These are phyloP conservation scores for Stachybotrys elegans DNA, from an alignment of 2,329 filamentous ascomycete genomes.

Conservation along the genomic window DNA sequence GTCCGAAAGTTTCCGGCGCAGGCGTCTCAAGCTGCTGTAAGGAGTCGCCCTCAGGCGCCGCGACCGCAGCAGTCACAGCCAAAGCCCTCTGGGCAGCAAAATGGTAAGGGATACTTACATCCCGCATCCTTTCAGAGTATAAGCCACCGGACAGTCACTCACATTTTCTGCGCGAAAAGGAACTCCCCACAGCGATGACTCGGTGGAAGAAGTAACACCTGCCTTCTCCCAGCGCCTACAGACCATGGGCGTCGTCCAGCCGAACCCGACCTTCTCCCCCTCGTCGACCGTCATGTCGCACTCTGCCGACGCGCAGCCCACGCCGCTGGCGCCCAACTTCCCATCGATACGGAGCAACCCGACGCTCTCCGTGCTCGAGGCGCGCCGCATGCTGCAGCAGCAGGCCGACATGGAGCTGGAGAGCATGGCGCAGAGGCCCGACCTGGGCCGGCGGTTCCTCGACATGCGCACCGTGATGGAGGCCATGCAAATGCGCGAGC, in stretches of 20 bases:
- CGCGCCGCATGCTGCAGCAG: conserved; percentile 38
- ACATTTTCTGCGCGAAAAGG: no score
- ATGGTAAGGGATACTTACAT: conserved; percentile 12
- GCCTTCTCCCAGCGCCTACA: conserved; percentile 47
- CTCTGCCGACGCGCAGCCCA: conserved; percentile 12
- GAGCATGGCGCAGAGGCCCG: conserved; percentile 26
- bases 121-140: no score
- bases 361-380: conserved; percentile 45
- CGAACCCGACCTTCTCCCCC: conserved; percentile 48
- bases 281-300: conserved; percentile 38
- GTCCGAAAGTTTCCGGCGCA: conserved; percentile 40
- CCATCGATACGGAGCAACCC: conserved; percentile 30
- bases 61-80: conserved; percentile 9
- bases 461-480: conserved; percentile 43
- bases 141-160: no score
- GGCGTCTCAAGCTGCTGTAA: conserved; percentile 19
- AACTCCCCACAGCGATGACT: no score
- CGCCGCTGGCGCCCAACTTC: conserved; percentile 19
- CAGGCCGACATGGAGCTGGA: conserved; percentile 40
- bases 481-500: conserved; percentile 37
- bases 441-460: conserved; percentile 37
- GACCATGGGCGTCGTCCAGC: conserved; percentile 50
- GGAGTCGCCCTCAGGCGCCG: conserved; percentile 9
- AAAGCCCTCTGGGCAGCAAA: conserved; percentile 10
- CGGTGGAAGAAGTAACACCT: conserved; percentile 27